These are phyloP conservation scores for Dictyostelium gargantuum DNA, from an alignment of 208 protist genomes.

Conservation along the genomic window DNA sequence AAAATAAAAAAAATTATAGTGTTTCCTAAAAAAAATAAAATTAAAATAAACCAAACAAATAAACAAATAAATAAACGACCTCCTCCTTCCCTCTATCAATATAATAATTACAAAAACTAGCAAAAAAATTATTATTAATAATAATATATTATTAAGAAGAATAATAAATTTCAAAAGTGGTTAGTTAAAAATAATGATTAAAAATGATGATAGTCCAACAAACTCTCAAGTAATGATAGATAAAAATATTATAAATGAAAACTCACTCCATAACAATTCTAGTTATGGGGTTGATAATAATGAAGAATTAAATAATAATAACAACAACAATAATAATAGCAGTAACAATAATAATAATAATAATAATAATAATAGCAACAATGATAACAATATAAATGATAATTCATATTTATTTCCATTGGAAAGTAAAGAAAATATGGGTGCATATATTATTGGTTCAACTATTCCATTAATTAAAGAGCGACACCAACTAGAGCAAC, in stretches of 20 bases:
- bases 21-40: too few species aligned
- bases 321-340: background rate
- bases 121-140: too few species aligned
- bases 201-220: background rate
- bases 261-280: background rate
- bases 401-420: background rate
- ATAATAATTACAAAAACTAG: too few species aligned
- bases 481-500: too few species aligned
- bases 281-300: background rate
- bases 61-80: too few species aligned
- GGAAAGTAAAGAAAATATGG: background rate
- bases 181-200: background rate
- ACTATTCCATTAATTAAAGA: background rate
- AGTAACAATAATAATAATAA: background rate
- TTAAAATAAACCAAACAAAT: too few species aligned
- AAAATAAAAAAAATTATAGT: too few species aligned
- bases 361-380: background rate
- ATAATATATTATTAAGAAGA: too few species aligned
- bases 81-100: too few species aligned
- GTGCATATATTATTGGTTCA: background rate
- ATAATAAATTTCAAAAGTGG: background rate
- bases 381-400: background rate
- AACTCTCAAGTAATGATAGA: background rate
- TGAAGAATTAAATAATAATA: background rate
- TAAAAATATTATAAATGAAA: background rate